phyloP scores from a whole-genome alignment of 192 early-diverging fungal species.

The Entomortierella chlamydospora region DNA sequence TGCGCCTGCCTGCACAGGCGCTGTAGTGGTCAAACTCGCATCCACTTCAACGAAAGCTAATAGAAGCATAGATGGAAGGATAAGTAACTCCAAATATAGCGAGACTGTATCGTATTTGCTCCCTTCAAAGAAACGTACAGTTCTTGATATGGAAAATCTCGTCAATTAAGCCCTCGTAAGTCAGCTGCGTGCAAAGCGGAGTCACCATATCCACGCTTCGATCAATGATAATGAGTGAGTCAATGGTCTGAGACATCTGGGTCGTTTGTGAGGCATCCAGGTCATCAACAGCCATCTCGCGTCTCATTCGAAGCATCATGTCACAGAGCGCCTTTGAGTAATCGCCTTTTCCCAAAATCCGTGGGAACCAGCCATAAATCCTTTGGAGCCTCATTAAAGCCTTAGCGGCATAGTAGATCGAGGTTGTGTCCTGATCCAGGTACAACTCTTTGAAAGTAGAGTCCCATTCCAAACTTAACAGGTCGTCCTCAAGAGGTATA shows the following conservation, averaged over 20 bases:
- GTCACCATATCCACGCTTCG: constrained; percentile 91
- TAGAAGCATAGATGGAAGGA: too few relatives aligned
- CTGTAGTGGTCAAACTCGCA: constrained; percentile 64
- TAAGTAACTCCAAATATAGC: too few relatives aligned
- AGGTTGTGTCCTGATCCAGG: constrained; percentile 82
- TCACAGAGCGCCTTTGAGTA: constrained; percentile 82
- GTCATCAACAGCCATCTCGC: constrained; percentile 75
- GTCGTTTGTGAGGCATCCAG: constrained; percentile 59
- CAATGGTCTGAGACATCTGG: constrained; percentile 73
- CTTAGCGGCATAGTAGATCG: constrained; percentile 78
- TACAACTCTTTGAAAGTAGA: constrained; percentile 86
- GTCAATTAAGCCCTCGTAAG: constrained; percentile 97
- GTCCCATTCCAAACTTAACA: constrained; percentile 91
- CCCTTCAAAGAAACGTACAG: constrained; percentile 57
- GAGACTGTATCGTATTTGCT: background rate
- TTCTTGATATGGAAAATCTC: constrained; percentile 88
- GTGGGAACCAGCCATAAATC: constrained; percentile 89
- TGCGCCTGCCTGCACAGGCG: constrained; percentile 35
- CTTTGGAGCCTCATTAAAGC: constrained; percentile 92
- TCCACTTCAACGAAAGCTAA: constrained; percentile 85
- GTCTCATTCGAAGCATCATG: constrained; percentile 85
- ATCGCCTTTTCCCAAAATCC: constrained; percentile 92
- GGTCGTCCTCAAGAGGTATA: constrained; percentile 90
- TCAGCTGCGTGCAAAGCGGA: constrained; percentile 94
- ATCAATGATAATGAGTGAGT: constrained; percentile 93